Base-by-base conservation (phyloP, 768 basidiomycete species). In the Agrocybe praecox region DNA sequence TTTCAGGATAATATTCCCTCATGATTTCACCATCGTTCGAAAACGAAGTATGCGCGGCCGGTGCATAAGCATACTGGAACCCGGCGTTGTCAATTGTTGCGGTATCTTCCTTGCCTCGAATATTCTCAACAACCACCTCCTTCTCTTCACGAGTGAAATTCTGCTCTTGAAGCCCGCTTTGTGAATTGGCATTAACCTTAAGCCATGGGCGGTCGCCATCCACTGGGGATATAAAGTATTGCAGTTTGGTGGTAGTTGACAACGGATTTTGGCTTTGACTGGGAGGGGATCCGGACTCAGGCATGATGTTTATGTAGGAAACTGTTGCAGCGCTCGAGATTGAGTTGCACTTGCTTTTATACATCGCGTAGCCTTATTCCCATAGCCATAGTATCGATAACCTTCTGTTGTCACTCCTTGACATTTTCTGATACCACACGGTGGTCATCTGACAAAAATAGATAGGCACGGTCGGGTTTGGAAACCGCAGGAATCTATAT, bases 1-100 rank as follows among this genome's bases (percentile, higher is more conserved):
- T 81, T 68, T 88, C 87, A 0, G 79, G 77, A 62, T 87, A 88
- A 64, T 89, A 88, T 49, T 81, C 81, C 45, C 60, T 62, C 61
- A 74, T 59, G 43, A 88, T 78, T 29, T 79, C 79, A 18, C 75
- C 78, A 43, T 85, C 82, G 53, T 80, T 73, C 0, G 61, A 55
- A 67, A 88, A 88, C 1, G 74, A 59, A 9, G 70, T 79, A 59
- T 81, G 78, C 55, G 79, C 75, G 0, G 82, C 67, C 0, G 81
- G 67, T 40, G 65, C 65, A 5, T 60, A 46, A 56, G 62, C 71
- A 59, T 72, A 82, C 62, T 80, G 78, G 69, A 84, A 87, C 4
- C 84, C 83, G 2, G 77, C 67, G 2, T 65, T 78, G 62, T 86
- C 84, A 19, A 85, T 74, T 18, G 74, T 69, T 18, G 69, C 71